Evolutionary conservation across 345 rosid genomes (phyloP).

Genomic region (Eucalyptus virginea): DNA sequence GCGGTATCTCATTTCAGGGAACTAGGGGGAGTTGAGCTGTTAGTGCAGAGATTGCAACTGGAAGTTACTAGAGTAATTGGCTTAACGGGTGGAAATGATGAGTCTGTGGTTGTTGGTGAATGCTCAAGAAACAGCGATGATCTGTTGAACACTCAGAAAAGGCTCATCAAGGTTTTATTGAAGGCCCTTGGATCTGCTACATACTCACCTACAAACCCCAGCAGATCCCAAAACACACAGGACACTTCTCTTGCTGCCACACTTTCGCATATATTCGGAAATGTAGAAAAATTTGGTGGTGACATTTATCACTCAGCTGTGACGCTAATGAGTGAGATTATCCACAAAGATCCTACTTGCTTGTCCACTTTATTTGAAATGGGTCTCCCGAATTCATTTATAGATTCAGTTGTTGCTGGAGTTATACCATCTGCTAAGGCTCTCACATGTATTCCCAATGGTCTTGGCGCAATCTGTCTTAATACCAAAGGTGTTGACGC

Average conservation of each 20-base stretch:
- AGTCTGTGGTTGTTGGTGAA: conserved; percentile 51
- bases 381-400: conserved; percentile 90
- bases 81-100: conserved; percentile 30
- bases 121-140: conserved; percentile 47
- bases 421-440: conserved; percentile 92
- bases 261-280: conserved; percentile 56
- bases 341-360: conserved; percentile 95
- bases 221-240: conserved; percentile 54
- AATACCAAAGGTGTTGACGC: conserved; percentile 85
- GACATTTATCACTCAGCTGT: conserved; percentile 93
- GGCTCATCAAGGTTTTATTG: conserved; percentile 86
- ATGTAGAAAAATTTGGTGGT: conserved; percentile 84
- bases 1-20: conserved; percentile 84
- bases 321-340: conserved; percentile 93
- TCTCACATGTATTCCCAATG: conserved; percentile 88
- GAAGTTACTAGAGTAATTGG: conserved; percentile 77
- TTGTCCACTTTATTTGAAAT: conserved; percentile 66
- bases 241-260: conserved; percentile 72
- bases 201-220: conserved; percentile 61
- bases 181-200: conserved; percentile 97
- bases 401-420: conserved; percentile 78
- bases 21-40: conserved; percentile 86
- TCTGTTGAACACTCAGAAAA: conserved; percentile 53
- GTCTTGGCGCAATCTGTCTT: conserved; percentile 93
- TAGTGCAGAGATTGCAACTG: conserved; percentile 74